A percentile compares a stretch with the other conserved stretches of the same genome.
Conservation (phyloP, 352 stramenopile genomes). For the Phytophthora pisi region DNA sequence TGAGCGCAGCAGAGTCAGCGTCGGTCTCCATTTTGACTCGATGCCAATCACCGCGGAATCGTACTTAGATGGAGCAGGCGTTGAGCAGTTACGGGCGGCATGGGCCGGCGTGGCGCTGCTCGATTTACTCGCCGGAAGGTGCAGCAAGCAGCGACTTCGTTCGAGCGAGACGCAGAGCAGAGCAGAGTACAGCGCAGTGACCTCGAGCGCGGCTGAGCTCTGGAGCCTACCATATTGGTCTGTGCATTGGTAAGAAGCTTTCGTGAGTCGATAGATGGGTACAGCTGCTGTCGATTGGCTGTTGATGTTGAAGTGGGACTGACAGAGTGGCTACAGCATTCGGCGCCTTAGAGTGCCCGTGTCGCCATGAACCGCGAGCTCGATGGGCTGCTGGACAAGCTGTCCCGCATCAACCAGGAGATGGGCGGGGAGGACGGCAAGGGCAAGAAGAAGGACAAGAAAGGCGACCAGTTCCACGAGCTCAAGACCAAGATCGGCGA, state of each 20-base stretch:
- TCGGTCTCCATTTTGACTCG: constrained; percentile 6
- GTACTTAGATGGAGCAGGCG: constrained; percentile 23
- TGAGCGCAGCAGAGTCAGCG: constrained; percentile 9
- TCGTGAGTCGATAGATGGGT: constrained; percentile 10
- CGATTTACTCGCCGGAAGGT: constrained; percentile 33
- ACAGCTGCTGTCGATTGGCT: constrained; percentile 26
- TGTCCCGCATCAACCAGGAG: constrained; percentile 80
- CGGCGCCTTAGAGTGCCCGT: neutral
- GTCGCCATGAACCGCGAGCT: constrained; percentile 73
- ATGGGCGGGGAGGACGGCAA: constrained; percentile 79
- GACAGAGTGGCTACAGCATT: constrained; percentile 35
- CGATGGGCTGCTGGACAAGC: constrained; percentile 75
- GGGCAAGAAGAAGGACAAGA: constrained; percentile 71
- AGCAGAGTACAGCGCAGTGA: neutral
- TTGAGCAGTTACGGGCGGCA: constrained; percentile 24
- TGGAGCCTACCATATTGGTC: neutral
- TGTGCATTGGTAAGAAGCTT: constrained; percentile 8
- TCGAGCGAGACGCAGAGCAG: constrained; percentile 3
- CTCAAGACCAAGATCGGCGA: constrained; percentile 83
- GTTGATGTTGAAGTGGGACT: constrained; percentile 36
- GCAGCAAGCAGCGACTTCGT: constrained; percentile 16
- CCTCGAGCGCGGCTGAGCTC: neutral
- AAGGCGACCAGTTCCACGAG: constrained; percentile 77
- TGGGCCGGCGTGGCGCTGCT: constrained; percentile 6
- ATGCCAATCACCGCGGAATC: constrained; percentile 29